Conservation (phyloP, 768 basidiomycete species). For the Tubosaeta sp. region DNA sequence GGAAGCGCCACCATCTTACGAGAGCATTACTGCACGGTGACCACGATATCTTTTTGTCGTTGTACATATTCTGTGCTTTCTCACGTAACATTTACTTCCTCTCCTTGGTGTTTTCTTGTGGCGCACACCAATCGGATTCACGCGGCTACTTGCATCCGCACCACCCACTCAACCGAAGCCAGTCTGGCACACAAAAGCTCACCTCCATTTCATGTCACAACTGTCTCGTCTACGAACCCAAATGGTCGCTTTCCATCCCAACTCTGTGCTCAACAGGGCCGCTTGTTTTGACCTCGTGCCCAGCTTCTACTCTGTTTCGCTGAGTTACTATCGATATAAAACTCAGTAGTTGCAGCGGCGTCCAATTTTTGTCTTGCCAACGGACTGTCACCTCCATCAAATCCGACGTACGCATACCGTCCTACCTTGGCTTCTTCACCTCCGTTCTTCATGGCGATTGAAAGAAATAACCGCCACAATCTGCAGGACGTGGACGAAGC, state of each 20-base stretch:
- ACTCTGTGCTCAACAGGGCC: constrained; percentile 26
- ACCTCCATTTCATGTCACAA: constrained; percentile 11
- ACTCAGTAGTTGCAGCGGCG: constrained; percentile 36
- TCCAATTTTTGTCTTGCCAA: constrained; percentile 37
- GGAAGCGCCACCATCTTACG: constrained; percentile 71
- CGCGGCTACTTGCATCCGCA: constrained; percentile 15
- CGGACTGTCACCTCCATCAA: constrained; percentile 30
- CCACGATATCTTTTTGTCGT: background rate
- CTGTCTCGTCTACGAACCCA: constrained; percentile 12
- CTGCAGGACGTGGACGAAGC: constrained; percentile 17
- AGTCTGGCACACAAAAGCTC: constrained; percentile 7
- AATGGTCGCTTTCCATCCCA: constrained; percentile 22
- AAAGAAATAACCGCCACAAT: constrained; percentile 21
- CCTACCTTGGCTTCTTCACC: constrained; percentile 5
- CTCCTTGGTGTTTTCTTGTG: constrained; percentile 7
- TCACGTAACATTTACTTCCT: constrained; percentile 28
- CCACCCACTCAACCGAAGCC: background rate
- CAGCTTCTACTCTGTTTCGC: constrained; percentile 37
- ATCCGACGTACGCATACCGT: constrained; percentile 14
- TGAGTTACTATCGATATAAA: constrained; percentile 39
- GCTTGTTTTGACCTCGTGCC: constrained; percentile 33
- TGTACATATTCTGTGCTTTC: too few relatives aligned
- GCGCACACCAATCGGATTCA: constrained; percentile 15
- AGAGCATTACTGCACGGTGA: constrained; percentile 16
- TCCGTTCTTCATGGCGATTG: constrained; percentile 26